These are phyloP conservation scores for Ilyonectria sp. DNA, from an alignment of 2,329 filamentous ascomycete species.

Conservation along the genomic window DNA sequence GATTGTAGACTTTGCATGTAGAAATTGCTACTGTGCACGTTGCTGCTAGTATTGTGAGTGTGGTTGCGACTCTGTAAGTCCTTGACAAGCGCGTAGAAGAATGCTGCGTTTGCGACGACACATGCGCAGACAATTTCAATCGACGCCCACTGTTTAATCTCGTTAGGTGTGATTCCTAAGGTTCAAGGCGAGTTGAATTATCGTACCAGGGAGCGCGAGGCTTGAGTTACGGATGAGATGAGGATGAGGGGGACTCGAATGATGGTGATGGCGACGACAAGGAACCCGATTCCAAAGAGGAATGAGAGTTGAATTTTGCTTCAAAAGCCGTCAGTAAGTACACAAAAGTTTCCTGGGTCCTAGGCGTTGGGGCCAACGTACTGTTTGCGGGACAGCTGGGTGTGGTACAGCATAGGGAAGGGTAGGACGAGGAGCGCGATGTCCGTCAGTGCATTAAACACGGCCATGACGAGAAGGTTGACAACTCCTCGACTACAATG, in stretches of 20 bases:
- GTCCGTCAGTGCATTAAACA: conserved; percentile 49
- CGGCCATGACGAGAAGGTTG: conserved; percentile 48
- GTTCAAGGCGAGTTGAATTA: neutral
- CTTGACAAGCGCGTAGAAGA: conserved; percentile 48
- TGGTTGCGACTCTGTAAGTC: conserved; percentile 24
- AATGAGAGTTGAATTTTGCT: conserved; percentile 42
- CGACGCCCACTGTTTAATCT: too few species aligned
- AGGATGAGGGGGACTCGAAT: conserved; percentile 49
- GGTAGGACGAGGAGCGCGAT: conserved; percentile 49
- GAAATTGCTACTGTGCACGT: conserved; percentile 12
- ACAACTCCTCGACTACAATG: conserved; percentile 21
- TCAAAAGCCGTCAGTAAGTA: neutral
- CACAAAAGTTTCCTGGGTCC: too few species aligned
- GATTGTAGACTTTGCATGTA: conserved; percentile 27
- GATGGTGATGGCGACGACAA: conserved; percentile 49
- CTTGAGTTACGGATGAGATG: conserved; percentile 46
- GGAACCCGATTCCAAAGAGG: conserved; percentile 47
- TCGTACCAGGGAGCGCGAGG: conserved; percentile 48
- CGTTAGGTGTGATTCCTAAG: neutral
- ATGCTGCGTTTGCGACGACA: conserved; percentile 50
- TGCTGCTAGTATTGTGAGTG: conserved; percentile 32
- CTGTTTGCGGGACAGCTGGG: conserved; percentile 24
- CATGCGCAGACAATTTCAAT: conserved; percentile 52
- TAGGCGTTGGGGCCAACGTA: conserved; percentile 32
- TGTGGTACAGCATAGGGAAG: conserved; percentile 45